Evolutionary conservation across 2,329 filamentous ascomycete species (phyloP).

Genomic region (Microdochium bolleyi): DNA sequence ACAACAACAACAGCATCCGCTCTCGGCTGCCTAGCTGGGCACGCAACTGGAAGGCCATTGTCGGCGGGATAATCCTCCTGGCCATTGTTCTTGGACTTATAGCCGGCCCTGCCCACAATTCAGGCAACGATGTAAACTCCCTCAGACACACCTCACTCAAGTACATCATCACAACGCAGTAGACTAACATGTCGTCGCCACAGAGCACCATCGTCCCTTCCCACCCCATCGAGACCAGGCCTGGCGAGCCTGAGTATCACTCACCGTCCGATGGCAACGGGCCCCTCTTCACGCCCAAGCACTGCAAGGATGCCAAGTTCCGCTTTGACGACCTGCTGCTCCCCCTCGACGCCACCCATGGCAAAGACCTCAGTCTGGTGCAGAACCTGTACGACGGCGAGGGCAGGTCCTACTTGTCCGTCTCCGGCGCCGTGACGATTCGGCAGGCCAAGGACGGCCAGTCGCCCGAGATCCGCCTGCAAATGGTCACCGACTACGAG

Average conservation of each 20-base stretch:
- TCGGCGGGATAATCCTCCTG: slow-evolving; percentile 19
- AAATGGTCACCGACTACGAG: slow-evolving; percentile 36
- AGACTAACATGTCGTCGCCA: neutral
- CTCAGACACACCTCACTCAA: neutral
- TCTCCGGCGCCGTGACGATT: slow-evolving; percentile 38
- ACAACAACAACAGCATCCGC: neutral
- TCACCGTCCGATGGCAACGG: neutral
- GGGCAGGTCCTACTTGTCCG: slow-evolving; percentile 20
- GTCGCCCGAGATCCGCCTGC: slow-evolving; percentile 30
- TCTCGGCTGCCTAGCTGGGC: neutral
- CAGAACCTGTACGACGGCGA: slow-evolving; percentile 23
- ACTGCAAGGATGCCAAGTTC: neutral
- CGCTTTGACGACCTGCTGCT: neutral
- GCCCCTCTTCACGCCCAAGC: neutral
- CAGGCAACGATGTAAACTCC: neutral
- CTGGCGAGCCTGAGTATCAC: neutral
- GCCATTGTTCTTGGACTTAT: slow-evolving; percentile 6
- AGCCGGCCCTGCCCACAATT: neutral
- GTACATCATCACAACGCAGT: neutral
- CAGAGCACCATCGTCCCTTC: neutral
- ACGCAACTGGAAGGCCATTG: slow-evolving; percentile 13
- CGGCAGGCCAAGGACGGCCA: slow-evolving; percentile 24
- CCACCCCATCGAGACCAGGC: neutral
- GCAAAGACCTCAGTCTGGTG: slow-evolving; percentile 27
- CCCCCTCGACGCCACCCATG: slow-evolving; percentile 5